Conservation (phyloP, 2,329 filamentous ascomycete genomes). For the Biscogniauxia sp. region DNA sequence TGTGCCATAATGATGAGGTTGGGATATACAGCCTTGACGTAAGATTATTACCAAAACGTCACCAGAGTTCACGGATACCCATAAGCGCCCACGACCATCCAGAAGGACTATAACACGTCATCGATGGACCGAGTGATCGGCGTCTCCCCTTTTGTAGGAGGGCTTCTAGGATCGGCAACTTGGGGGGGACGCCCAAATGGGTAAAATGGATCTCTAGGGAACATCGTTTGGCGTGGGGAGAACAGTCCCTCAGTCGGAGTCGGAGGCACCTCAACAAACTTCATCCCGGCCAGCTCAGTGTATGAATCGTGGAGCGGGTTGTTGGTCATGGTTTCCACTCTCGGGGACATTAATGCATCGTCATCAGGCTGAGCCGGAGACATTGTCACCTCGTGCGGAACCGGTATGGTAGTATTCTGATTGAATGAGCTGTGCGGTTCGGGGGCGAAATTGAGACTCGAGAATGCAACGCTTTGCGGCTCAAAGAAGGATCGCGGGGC, state of each 20-base stretch:
- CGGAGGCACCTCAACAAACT: constrained; percentile 51
- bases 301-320: constrained; percentile 58
- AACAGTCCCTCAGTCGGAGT: constrained; percentile 53
- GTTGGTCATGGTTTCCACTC: constrained; percentile 69
- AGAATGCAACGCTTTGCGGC: constrained; percentile 41
- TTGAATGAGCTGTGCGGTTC: constrained; percentile 24
- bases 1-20: neutral
- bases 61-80: neutral
- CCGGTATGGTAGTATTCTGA: constrained; percentile 14
- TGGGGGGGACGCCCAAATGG: constrained; percentile 52
- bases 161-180: constrained; percentile 67
- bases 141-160: constrained; percentile 69
- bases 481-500: constrained; percentile 38
- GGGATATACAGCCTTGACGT: neutral
- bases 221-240: constrained; percentile 51
- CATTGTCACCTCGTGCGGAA: constrained; percentile 36
- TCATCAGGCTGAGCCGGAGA: constrained; percentile 40
- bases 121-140: constrained; percentile 77
- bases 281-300: constrained; percentile 45
- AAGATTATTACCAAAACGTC: neutral
- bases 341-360: constrained; percentile 66
- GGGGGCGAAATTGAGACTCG: constrained; percentile 34
- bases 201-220: constrained; percentile 52
- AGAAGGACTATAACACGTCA: constrained; percentile 61
- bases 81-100: neutral